Conservation (phyloP, 257 asterid species). For the Ophiorrhiza pumila region DNA sequence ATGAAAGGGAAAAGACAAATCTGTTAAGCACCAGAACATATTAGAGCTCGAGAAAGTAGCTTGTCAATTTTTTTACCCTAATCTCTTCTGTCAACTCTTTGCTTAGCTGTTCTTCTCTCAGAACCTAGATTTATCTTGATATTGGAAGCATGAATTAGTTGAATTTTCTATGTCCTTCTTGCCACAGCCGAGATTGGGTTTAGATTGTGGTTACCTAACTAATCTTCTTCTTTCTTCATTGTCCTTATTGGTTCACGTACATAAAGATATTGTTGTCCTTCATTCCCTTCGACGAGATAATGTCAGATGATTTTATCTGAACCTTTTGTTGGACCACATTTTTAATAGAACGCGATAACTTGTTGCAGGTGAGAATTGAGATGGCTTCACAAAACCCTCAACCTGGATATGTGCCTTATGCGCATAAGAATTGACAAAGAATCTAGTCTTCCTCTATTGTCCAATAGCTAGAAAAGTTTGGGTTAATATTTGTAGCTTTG, state of each 20-base stretch:
- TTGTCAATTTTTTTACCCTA: not conserved
- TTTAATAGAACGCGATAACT: not conserved
- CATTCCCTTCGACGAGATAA: not conserved
- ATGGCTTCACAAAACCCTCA: not conserved
- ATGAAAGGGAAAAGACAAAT: not conserved
- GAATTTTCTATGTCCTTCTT: not conserved
- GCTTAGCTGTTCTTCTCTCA: not conserved
- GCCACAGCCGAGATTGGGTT: not conserved
- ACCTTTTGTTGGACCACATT: not conserved
- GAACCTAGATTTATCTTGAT: not conserved
- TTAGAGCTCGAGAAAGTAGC: not conserved
- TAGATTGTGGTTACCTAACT: not conserved
- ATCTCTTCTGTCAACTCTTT: not conserved
- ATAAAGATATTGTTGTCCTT: not conserved
- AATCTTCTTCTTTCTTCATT: not conserved
- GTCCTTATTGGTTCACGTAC: not conserved
- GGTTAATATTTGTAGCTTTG: not conserved
- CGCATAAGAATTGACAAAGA: not conserved
- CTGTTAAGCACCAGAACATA: not conserved
- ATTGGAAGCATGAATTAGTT: not conserved
- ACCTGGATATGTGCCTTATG: not conserved
- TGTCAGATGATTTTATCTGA: not conserved
- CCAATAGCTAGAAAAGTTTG: not conserved
- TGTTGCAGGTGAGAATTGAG: not conserved
- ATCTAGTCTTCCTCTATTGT: not conserved